These are phyloP conservation scores for Taiozyma sp. DNA, from an alignment of 1,139 yeast species.

Conservation along the genomic window DNA sequence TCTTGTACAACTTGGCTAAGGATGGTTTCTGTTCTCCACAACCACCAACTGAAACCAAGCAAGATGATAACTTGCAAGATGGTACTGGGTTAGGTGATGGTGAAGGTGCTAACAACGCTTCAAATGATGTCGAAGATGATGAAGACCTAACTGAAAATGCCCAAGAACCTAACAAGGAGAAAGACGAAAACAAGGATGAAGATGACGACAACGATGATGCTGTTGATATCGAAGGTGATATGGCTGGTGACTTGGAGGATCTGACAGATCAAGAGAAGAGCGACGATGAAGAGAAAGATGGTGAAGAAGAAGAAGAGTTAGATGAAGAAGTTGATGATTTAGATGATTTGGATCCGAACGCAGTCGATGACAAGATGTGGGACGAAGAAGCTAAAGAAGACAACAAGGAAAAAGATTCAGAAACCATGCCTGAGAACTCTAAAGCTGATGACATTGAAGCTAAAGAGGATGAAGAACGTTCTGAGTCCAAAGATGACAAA, in stretches of 20 bases:
- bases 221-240: slow-evolving; percentile 91
- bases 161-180: slow-evolving; percentile 74
- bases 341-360: slow-evolving; percentile 90
- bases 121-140: slow-evolving; percentile 87
- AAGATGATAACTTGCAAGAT: slow-evolving; percentile 57
- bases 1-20: slow-evolving; percentile 59
- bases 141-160: slow-evolving; percentile 90
- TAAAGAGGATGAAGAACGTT: slow-evolving; percentile 38
- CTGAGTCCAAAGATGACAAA: slow-evolving; percentile 37
- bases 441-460: slow-evolving; percentile 62
- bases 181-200: slow-evolving; percentile 51
- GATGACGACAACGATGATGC: slow-evolving; percentile 69
- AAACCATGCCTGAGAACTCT: slow-evolving; percentile 54
- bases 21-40: slow-evolving; percentile 94
- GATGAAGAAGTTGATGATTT: slow-evolving; percentile 91
- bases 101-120: slow-evolving; percentile 74
- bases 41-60: slow-evolving; percentile 63
- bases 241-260: slow-evolving; percentile 91
- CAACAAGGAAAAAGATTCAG: slow-evolving; percentile 67
- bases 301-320: slow-evolving; percentile 50
- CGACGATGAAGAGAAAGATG: slow-evolving; percentile 49
- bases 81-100: slow-evolving; percentile 99
- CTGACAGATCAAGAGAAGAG: slow-evolving; percentile 63
- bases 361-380: slow-evolving; percentile 98
- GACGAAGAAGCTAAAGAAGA: slow-evolving; percentile 83